A percentile compares a stretch with the other conserved stretches of the same genome.
Conservation (phyloP, 345 rosid genomes). For the Brassica napus region Da-Ae NC_063445.1:6261501-6262000, state of each 20-base stretch:
- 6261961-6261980: slow-evolving; percentile 24
- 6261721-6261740: slow-evolving; percentile 2
- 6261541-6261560: slow-evolving; percentile 54
- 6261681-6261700: slow-evolving; percentile 24
- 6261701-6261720: not conserved
- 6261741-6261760: slow-evolving; percentile 10
- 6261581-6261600: slow-evolving; percentile 73
- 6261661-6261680: slow-evolving; percentile 29
- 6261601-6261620: slow-evolving; percentile 43
- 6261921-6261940: slow-evolving; percentile 41
- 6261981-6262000: slow-evolving; percentile 7
- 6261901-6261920: not conserved
- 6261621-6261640: slow-evolving; percentile 20
- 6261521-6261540: slow-evolving; percentile 51
- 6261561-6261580: slow-evolving; percentile 49
- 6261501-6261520: slow-evolving; percentile 68
- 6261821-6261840: slow-evolving; percentile 12
- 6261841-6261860: not conserved
- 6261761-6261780: slow-evolving; percentile 1
- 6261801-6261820: slow-evolving; percentile 10
- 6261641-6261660: not conserved
- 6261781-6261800: not conserved
- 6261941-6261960: slow-evolving; percentile 30
- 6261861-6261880: not conserved
- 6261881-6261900: not conserved